These are phyloP conservation scores for Castanospermum australe DNA, from an alignment of 306 rosid species.

Conservation along the genomic window DNA sequence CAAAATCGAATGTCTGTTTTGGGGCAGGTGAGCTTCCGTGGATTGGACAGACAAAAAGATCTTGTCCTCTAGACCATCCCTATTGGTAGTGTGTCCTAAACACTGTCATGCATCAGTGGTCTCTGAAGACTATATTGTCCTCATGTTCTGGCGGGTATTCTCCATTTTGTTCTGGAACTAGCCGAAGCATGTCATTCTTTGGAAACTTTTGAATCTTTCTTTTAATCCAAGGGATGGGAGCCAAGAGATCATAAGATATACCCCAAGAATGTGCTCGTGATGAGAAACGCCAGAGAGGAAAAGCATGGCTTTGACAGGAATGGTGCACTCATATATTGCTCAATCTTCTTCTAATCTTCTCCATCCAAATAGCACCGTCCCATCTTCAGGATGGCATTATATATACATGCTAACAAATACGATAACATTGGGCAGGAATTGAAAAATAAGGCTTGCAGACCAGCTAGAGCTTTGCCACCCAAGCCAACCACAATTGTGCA, in stretches of 20 bases:
- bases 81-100: conserved; percentile 55
- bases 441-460: conserved; percentile 88
- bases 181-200: conserved; percentile 95
- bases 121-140: conserved; percentile 64
- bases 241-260: conserved; percentile 88
- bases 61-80: conserved; percentile 56
- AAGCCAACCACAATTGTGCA: conserved; percentile 85
- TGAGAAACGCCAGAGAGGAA: conserved; percentile 90
- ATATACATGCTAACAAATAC: conserved; percentile 92
- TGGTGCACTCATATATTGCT: conserved; percentile 92
- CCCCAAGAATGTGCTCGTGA: conserved; percentile 93
- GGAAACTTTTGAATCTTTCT: conserved; percentile 68
- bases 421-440: conserved; percentile 89
- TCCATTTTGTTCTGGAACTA: conserved; percentile 89
- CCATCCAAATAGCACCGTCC: conserved; percentile 94
- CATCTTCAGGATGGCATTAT: conserved; percentile 70
- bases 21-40: conserved; percentile 86
- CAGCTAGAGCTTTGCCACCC: conserved; percentile 94
- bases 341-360: conserved; percentile 96
- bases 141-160: conserved; percentile 78
- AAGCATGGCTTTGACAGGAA: conserved; percentile 91
- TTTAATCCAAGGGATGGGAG: conserved; percentile 96
- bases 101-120: conserved; percentile 51
- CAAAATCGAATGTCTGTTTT: conserved; percentile 89
- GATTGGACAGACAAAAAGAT: conserved; percentile 71